phyloP scores from a whole-genome alignment of 2,329 filamentous ascomycete genomes.

The Phialocephala subalpina region DNA sequence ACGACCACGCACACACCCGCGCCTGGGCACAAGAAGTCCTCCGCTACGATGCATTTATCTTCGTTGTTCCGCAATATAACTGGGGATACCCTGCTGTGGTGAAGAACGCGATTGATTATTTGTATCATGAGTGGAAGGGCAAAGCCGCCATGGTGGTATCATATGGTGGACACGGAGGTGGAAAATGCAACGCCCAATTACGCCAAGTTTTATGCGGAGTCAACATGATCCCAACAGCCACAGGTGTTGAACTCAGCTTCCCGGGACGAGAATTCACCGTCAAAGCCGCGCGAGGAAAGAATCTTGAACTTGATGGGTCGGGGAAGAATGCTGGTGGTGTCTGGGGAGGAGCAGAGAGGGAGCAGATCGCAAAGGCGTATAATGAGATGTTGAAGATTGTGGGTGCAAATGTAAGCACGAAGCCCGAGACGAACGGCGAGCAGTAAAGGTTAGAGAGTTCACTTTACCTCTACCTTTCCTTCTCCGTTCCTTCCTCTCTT shows the following conservation, averaged over 20 bases:
- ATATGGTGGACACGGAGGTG: slow-evolving; percentile 53
- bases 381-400: slow-evolving; percentile 11
- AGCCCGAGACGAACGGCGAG: background rate
- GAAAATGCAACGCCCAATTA: slow-evolving; percentile 48
- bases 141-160: slow-evolving; percentile 54
- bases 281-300: background rate
- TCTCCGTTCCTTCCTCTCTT: background rate
- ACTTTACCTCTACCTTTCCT: background rate
- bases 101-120: slow-evolving; percentile 57
- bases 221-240: slow-evolving; percentile 45
- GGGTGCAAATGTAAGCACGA: slow-evolving; percentile 10
- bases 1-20: slow-evolving; percentile 46
- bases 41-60: slow-evolving; percentile 49
- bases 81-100: slow-evolving; percentile 52
- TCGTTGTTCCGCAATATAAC: slow-evolving; percentile 55
- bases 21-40: slow-evolving; percentile 48
- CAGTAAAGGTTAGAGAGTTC: slow-evolving; percentile 7
- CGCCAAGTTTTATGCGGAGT: slow-evolving; percentile 45
- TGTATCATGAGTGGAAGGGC: slow-evolving; percentile 55
- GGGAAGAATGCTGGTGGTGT: background rate
- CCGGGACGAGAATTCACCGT: slow-evolving; percentile 19
- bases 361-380: slow-evolving; percentile 6
- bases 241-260: slow-evolving; percentile 43
- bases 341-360: background rate
- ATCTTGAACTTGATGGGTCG: background rate